Conservation (phyloP, 176 grass and related monocot species). For the Puya raimondii region DNA sequence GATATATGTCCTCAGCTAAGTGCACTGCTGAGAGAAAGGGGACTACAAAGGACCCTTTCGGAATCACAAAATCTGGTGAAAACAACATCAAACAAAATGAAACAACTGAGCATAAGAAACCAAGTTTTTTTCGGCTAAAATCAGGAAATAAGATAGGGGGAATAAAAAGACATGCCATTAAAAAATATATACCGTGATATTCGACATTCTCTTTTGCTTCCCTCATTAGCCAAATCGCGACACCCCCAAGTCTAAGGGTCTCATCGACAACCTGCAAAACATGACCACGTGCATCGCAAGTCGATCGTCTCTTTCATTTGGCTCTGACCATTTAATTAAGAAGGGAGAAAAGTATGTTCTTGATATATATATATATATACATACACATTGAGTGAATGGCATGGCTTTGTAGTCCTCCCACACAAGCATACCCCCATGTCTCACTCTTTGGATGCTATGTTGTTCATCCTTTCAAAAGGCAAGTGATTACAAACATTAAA, state of each 20-base stretch:
- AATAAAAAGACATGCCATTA: neutral
- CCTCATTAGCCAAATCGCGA: slow-evolving; percentile 15
- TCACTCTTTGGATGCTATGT: neutral
- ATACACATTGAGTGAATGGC: slow-evolving; percentile 10
- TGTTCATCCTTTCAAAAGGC: neutral
- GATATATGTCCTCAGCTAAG: slow-evolving; percentile 7
- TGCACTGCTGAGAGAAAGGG: slow-evolving; percentile 14
- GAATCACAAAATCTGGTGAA: slow-evolving; percentile 3
- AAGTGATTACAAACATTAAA: neutral
- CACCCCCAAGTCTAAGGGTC: slow-evolving; percentile 8
- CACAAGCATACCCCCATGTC: neutral
- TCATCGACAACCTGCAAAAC: slow-evolving; percentile 12
- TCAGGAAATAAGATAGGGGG: neutral
- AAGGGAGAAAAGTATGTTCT: neutral
- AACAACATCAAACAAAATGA: neutral
- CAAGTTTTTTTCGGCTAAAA: neutral
- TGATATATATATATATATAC: neutral
- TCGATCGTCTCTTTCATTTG: too few relatives aligned
- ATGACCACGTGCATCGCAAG: neutral
- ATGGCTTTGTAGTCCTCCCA: slow-evolving; percentile 13
- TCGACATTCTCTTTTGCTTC: slow-evolving; percentile 7
- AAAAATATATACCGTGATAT: slow-evolving; percentile 4
- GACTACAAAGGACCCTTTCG: slow-evolving; percentile 6
- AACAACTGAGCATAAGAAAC: neutral
- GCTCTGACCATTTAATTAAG: neutral